Conservation (phyloP, 441 rosid species). For the Adansonia madagascariensis region DNA sequence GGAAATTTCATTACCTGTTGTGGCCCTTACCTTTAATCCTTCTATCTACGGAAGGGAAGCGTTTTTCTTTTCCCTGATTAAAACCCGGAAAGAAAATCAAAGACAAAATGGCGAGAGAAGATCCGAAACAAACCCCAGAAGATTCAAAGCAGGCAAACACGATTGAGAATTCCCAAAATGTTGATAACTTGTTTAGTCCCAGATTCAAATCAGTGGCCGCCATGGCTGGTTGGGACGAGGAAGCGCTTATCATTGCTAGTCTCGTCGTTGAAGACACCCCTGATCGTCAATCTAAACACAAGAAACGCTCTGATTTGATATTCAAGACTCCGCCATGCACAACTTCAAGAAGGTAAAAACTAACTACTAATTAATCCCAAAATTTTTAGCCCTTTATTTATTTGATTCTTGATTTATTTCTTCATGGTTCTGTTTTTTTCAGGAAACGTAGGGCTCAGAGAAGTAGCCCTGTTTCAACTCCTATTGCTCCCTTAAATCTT, state of each 20-base stretch:
- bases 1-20: background rate
- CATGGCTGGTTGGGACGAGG: conserved; percentile 99
- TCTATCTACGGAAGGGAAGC: background rate
- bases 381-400: background rate
- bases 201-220: conserved; percentile 87
- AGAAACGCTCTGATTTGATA: conserved; percentile 53
- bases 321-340: conserved; percentile 71
- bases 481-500: conserved; percentile 57
- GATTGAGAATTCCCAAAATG: conserved; percentile 31
- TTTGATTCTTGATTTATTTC: background rate
- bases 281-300: conserved; percentile 60
- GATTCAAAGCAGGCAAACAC: conserved; percentile 37
- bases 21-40: conserved; percentile 17
- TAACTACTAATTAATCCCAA: background rate
- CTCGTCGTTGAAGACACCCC: conserved; percentile 91
- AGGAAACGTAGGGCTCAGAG: conserved; percentile 69
- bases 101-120: conserved; percentile 51
- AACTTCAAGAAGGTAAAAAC: conserved; percentile 67
- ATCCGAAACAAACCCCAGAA: conserved; percentile 35
- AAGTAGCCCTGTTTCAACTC: conserved; percentile 45
- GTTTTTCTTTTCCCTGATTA: background rate
- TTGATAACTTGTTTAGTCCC: conserved; percentile 65
- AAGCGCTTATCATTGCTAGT: conserved; percentile 72
- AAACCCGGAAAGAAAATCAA: conserved; percentile 8
- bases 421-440: conserved; percentile 17